Evolutionary conservation across 192 early-diverging fungal species (phyloP).

Genomic region (Helicostylum pulchrum): DNA sequence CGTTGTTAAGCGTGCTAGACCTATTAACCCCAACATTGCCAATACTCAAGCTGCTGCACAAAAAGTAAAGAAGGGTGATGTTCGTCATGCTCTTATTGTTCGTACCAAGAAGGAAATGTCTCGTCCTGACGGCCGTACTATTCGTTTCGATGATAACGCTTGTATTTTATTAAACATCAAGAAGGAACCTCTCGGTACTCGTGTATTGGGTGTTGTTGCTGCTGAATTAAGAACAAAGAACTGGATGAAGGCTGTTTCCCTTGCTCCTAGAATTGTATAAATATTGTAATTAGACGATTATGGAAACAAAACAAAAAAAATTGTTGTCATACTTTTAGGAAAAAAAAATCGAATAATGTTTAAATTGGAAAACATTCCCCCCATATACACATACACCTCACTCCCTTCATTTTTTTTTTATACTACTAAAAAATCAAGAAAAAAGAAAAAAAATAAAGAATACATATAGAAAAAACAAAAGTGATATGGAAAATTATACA

Average conservation of each 20-base stretch:
- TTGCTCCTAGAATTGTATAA: conserved; percentile 89
- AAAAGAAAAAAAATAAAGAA: too few species aligned
- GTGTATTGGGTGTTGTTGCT: conserved; percentile 88
- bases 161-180: conserved; percentile 92
- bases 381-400: too few species aligned
- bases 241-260: conserved; percentile 92
- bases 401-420: too few species aligned
- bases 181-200: conserved; percentile 90
- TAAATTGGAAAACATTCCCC: too few species aligned
- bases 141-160: conserved; percentile 97
- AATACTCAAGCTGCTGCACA: conserved; percentile 53
- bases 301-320: too few species aligned
- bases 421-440: too few species aligned
- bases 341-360: too few species aligned
- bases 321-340: too few species aligned
- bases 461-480: too few species aligned
- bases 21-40: conserved; percentile 56
- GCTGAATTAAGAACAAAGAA: conserved; percentile 89
- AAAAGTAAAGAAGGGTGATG: conserved; percentile 93
- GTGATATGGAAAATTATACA: too few species aligned
- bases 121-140: conserved; percentile 86
- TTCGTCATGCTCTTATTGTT: conserved; percentile 86
- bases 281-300: too few species aligned
- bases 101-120: conserved; percentile 85
- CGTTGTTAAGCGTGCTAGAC: conserved; percentile 90